Conservation (phyloP, 345 rosid species). For the Punica granatum region DNA sequence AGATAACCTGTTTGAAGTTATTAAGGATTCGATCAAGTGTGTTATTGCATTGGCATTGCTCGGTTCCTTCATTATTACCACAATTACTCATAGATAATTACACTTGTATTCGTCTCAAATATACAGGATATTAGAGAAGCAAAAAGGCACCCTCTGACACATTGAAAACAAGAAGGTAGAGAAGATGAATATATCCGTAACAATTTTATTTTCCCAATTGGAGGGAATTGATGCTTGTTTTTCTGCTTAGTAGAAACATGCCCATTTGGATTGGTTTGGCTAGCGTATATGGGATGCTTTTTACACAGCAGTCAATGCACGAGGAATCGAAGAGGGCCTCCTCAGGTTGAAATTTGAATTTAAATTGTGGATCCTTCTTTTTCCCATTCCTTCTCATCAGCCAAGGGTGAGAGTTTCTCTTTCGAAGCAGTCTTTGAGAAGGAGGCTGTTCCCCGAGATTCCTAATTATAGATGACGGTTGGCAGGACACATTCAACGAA, state of each 20-base stretch:
- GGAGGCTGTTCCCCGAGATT: conserved; percentile 50
- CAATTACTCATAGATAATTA: background rate
- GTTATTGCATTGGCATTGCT: conserved; percentile 12
- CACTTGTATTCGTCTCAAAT: background rate
- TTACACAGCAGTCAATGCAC: conserved; percentile 40
- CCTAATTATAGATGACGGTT: conserved; percentile 61
- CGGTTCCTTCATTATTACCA: background rate
- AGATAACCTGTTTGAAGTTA: conserved; percentile 49
- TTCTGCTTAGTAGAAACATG: conserved; percentile 31
- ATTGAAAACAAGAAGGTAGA: conserved; percentile 50
- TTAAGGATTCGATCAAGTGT: conserved; percentile 44
- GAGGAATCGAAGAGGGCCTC: conserved; percentile 49
- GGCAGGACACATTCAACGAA: conserved; percentile 46
- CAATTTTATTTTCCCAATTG: background rate
- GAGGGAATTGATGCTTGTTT: conserved; percentile 1
- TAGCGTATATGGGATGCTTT: conserved; percentile 87
- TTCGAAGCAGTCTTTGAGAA: conserved; percentile 28
- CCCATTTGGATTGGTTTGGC: conserved; percentile 59
- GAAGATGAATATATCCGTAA: background rate
- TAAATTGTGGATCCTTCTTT: background rate
- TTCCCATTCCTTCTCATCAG: background rate
- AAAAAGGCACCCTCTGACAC: conserved; percentile 45
- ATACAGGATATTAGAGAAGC: conserved; percentile 48
- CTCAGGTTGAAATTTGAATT: conserved; percentile 24
- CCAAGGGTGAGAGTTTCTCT: background rate